These are phyloP conservation scores for Ustilago trichophora DNA, from an alignment of 1,284 basidiomycete species.

Conservation along the genomic window DNA sequence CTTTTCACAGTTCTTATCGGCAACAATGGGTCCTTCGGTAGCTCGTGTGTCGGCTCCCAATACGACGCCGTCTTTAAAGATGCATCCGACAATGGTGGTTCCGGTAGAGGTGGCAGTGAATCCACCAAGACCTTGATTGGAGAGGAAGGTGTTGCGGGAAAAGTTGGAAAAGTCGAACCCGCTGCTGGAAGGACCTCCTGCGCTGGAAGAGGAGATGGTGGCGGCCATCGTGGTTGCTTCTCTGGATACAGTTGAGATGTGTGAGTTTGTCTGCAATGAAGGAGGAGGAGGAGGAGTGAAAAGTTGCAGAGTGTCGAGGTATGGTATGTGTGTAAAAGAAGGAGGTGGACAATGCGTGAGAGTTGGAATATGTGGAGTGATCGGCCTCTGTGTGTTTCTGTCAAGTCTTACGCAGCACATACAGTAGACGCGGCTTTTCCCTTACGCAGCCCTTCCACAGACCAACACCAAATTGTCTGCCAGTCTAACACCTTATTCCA, in stretches of 20 bases:
- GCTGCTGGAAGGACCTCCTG: slow-evolving; percentile 5
- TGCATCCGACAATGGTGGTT: slow-evolving; percentile 92
- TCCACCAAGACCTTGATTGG: slow-evolving; percentile 72
- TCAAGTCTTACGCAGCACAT: too few species aligned
- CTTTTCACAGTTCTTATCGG: slow-evolving; percentile 99
- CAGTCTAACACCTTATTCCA: too few species aligned
- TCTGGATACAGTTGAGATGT: too few species aligned
- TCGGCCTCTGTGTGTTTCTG: too few species aligned
- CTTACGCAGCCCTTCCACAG: slow-evolving; percentile 23
- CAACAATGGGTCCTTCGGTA: slow-evolving; percentile 92
- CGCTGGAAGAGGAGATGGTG: slow-evolving; percentile 15
- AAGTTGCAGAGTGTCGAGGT: too few species aligned
- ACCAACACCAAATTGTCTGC: too few species aligned
- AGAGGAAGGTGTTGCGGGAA: slow-evolving; percentile 80
- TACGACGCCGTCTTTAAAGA: slow-evolving; percentile 89
- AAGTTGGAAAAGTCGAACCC: slow-evolving; percentile 81
- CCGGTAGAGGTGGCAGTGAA: slow-evolving; percentile 74
- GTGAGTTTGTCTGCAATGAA: neutral
- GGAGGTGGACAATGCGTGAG: slow-evolving; percentile 23
- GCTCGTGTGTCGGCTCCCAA: slow-evolving; percentile 97
- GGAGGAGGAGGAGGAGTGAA: neutral
- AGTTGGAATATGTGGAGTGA: slow-evolving; percentile 36
- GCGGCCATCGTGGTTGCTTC: too few species aligned
- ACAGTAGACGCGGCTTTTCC: too few species aligned
- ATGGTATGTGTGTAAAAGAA: too few species aligned